Percentiles rank a stretch among this genome's conserved stretches.
Evolutionary conservation across 2,329 filamentous ascomycete genomes (phyloP).

Genomic region (Ophiocordyceps camponoti-saundersi): DNA sequence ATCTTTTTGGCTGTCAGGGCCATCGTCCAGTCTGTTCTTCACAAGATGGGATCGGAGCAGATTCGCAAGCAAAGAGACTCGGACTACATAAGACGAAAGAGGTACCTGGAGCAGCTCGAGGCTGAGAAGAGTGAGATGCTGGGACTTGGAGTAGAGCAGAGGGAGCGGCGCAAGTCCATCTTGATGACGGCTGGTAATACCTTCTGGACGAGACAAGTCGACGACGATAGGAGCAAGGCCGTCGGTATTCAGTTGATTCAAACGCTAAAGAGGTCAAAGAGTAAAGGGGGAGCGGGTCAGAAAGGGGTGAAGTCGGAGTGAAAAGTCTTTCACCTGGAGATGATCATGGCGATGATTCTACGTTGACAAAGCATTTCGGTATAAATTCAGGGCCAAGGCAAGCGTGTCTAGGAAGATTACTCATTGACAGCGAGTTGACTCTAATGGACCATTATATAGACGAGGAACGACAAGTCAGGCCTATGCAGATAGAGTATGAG

Average conservation of each 20-base stretch:
- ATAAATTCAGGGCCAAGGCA: no score
- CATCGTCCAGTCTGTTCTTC: slow-evolving; percentile 17
- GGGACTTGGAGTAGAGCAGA: slow-evolving; percentile 16
- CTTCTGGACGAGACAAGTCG: slow-evolving; percentile 25
- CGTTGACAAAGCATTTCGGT: no score
- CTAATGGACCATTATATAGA: no score
- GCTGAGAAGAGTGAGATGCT: slow-evolving; percentile 16
- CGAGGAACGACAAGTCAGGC: no score
- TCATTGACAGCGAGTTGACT: no score
- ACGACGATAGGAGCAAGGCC: slow-evolving; percentile 18
- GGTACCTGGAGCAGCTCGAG: slow-evolving; percentile 23
- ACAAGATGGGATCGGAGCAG: slow-evolving; percentile 21
- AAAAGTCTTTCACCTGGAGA: no score
- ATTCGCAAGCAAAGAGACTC: slow-evolving; percentile 21
- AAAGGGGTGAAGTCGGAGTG: background rate
- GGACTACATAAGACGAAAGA: slow-evolving; percentile 18
- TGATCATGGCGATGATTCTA: no score
- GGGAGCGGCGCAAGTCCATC: slow-evolving; percentile 20
- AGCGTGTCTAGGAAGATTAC: no score
- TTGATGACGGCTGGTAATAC: slow-evolving; percentile 13
- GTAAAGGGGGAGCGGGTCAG: slow-evolving; percentile 3
- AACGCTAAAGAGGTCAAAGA: slow-evolving; percentile 8
- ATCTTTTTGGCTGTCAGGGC: slow-evolving; percentile 45
- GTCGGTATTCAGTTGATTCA: slow-evolving; percentile 17
- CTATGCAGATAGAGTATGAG: no score